Base-by-base conservation (phyloP, 345 rosid genomes). In the Eucalyptus pumila region DNA sequence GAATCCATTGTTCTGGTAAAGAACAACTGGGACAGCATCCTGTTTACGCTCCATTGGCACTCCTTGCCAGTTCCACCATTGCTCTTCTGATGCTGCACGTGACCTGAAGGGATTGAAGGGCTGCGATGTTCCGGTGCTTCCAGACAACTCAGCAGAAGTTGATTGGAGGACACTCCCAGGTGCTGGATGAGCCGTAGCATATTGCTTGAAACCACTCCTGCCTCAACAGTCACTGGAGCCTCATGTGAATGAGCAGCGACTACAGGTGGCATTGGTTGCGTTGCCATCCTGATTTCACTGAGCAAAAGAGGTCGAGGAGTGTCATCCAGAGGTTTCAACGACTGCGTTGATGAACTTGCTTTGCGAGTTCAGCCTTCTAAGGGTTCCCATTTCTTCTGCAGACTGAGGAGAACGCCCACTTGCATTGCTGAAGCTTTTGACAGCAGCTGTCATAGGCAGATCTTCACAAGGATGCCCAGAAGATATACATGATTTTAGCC, bases 1-100 rank as follows among this genome's bases (percentile, higher is more conserved):
- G 88, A 95, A 93, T 88, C 97, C 93, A n/a, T 91, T 93, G 89
- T 96, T 96, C 88, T 91, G 91, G 89, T 96, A 97, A 1, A 95
- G 95, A 37, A 97, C 92, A 89, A 93, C 91, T 89, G 93, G 90
- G 60, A 88, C 91, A 37, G 90, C 87, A 37, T 95, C 94, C 86
- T 92, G 95, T 89, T 91, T 94, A 51, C 56, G 89, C 86, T 91
- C 89, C 49, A 94, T 88, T 69, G 91, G 87, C 86, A 90, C 90
- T 89, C 90, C 93, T 49, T 80, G 94, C 93, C 92, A 88, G 14
- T 40, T 91, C 60, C 37, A 89, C 51, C 44, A 49, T 90, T 3
- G 92, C 89, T n/a, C 88, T 88, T 12, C 89, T 32, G 87, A 76
- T 90, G 88, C 91, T 50, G 17, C 80, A 89, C 27, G 62, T 19